phyloP scores from a whole-genome alignment of 2,329 filamentous ascomycete species.

The Colletotrichum shisoi region DNA sequence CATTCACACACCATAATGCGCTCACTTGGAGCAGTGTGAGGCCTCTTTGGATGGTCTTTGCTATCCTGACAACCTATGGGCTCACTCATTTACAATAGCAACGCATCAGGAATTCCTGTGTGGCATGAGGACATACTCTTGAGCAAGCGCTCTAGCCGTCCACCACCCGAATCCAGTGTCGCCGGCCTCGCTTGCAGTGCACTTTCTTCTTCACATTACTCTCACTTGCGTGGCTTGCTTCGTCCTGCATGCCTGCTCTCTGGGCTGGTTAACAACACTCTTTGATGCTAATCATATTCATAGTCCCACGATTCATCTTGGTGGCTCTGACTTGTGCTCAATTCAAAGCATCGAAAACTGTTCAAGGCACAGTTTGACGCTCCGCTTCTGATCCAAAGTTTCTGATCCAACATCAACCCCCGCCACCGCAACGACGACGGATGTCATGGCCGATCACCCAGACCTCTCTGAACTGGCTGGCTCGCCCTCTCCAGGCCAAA shows the following conservation, averaged over 20 bases:
- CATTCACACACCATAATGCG: not conserved
- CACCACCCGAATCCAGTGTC: not conserved
- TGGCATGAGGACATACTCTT: not conserved
- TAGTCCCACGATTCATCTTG: constrained; percentile 1
- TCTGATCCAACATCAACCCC: not conserved
- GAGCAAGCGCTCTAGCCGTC: constrained; percentile 22
- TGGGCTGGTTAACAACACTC: not conserved
- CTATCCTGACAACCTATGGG: not conserved
- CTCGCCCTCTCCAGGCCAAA: constrained; percentile 57
- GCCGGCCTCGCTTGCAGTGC: not conserved
- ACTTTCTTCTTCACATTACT: not conserved
- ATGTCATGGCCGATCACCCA: constrained; percentile 58
- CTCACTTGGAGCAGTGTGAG: not conserved
- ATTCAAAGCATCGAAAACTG: not conserved
- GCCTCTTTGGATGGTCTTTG: not conserved
- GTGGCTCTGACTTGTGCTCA: not conserved
- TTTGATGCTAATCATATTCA: not conserved
- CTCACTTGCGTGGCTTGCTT: not conserved
- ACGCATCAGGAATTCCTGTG: not conserved
- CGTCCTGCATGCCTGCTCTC: not conserved
- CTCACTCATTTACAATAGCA: not conserved
- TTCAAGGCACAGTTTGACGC: not conserved
- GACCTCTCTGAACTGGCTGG: constrained; percentile 53
- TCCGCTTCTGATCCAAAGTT: not conserved
- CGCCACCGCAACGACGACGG: constrained; percentile 54